phyloP scores from a whole-genome alignment of 768 basidiomycete genomes.

The Brasilioporus rufonigricans region DNA sequence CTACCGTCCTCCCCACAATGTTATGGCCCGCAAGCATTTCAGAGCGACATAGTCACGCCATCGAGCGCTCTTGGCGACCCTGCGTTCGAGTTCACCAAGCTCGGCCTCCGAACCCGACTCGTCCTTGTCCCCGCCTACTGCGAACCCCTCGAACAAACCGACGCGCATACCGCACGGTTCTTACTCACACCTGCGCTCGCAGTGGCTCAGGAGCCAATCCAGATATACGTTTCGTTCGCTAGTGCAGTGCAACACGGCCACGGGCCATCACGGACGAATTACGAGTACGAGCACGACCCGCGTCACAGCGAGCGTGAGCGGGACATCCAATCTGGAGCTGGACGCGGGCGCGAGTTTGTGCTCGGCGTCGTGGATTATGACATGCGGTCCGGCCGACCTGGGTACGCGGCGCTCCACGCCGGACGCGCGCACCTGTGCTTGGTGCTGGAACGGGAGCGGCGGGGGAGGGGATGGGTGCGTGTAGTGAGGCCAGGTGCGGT shows the following conservation, averaged over 20 bases:
- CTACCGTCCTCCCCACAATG: slow-evolving; percentile 24
- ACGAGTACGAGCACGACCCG: background rate
- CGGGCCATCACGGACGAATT: slow-evolving; percentile 1
- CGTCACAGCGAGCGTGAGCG: slow-evolving; percentile 1
- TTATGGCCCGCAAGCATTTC: slow-evolving; percentile 8
- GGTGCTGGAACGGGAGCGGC: slow-evolving; percentile 22
- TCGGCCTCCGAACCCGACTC: slow-evolving; percentile 18
- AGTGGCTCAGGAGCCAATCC: slow-evolving; percentile 19
- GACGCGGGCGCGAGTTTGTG: slow-evolving; percentile 14
- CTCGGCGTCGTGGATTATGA: slow-evolving; percentile 27
- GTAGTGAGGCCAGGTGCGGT: slow-evolving; percentile 20
- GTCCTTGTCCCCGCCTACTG: slow-evolving; percentile 22
- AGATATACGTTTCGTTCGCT: slow-evolving; percentile 12
- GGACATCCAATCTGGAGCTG: background rate
- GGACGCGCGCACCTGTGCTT: slow-evolving; percentile 22
- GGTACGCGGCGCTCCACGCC: slow-evolving; percentile 18
- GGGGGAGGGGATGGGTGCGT: slow-evolving; percentile 21
- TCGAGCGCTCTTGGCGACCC: slow-evolving; percentile 19
- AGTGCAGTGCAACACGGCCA: background rate
- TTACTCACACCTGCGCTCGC: slow-evolving; percentile 21
- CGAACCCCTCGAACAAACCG: slow-evolving; percentile 19
- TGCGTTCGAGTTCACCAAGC: slow-evolving; percentile 23
- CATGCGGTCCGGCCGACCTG: slow-evolving; percentile 17
- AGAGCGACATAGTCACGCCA: slow-evolving; percentile 8
- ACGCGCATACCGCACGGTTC: slow-evolving; percentile 10